These are phyloP conservation scores for Setomelanomma holmii DNA, from an alignment of 2,329 filamentous ascomycete genomes.

Conservation along the genomic window DNA sequence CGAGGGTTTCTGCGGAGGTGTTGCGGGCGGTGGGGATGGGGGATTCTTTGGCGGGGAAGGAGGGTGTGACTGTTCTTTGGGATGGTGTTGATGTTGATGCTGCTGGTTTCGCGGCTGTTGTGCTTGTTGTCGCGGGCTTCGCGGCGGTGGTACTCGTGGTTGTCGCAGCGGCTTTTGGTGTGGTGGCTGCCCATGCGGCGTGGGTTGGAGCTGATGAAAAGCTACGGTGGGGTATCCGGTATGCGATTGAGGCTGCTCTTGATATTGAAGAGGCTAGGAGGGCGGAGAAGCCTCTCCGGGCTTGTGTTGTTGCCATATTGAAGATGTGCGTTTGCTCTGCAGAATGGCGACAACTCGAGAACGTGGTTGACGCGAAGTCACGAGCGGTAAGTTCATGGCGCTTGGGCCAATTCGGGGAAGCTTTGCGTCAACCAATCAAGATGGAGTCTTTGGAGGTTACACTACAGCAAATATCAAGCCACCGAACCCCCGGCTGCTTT, in stretches of 20 bases:
- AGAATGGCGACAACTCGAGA: background rate
- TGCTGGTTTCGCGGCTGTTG: constrained; percentile 3
- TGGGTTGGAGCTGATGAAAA: constrained; percentile 29
- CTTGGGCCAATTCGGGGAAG: constrained; percentile 7
- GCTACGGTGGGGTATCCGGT: constrained; percentile 23
- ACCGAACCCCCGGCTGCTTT: too few relatives aligned
- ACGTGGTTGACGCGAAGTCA: constrained; percentile 20
- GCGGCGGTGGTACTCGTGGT: constrained; percentile 12
- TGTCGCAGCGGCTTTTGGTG: constrained; percentile 24
- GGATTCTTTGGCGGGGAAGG: constrained; percentile 40
- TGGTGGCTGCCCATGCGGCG: constrained; percentile 35
- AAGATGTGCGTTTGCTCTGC: background rate
- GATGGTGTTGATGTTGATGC: constrained; percentile 18
- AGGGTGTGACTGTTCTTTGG: constrained; percentile 36
- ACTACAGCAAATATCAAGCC: too few relatives aligned
- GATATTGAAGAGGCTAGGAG: constrained; percentile 24
- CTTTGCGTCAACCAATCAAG: too few relatives aligned
- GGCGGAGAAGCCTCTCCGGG: constrained; percentile 26
- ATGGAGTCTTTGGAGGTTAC: too few relatives aligned
- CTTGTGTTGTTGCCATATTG: constrained; percentile 30
- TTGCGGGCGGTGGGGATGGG: constrained; percentile 43
- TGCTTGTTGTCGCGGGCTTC: constrained; percentile 12
- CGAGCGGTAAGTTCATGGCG: constrained; percentile 13
- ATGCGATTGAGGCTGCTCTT: constrained; percentile 18
- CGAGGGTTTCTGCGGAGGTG: constrained; percentile 33